Evolutionary conservation across 2,329 filamentous ascomycete species (phyloP).

Genomic region (Colletotrichum tanaceti): DNA sequence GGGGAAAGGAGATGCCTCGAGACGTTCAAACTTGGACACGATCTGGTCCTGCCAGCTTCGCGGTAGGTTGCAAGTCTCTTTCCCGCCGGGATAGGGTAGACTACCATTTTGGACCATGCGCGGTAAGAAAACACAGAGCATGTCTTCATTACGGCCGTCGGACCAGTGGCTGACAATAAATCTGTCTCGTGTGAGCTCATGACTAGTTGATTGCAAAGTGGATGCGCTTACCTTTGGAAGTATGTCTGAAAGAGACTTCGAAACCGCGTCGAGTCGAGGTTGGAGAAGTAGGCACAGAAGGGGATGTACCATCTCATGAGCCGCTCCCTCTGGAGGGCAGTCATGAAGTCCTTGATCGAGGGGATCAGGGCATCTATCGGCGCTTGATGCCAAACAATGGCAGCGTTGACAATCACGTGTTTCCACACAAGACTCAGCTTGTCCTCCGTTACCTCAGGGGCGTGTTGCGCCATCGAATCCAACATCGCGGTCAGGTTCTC

Average conservation of each 20-base stretch:
- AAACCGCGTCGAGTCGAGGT: conserved; percentile 80
- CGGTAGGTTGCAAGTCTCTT: conserved; percentile 67
- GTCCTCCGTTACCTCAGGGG: conserved; percentile 50
- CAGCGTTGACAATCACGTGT: conserved; percentile 65
- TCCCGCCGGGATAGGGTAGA: conserved; percentile 64
- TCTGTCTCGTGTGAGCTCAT: conserved; percentile 55
- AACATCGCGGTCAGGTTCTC: conserved; percentile 66
- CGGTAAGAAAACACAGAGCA: conserved; percentile 76
- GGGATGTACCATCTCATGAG: conserved; percentile 81
- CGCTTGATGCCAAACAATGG: conserved; percentile 79
- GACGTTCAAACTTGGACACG: conserved; percentile 73
- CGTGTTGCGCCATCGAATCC: conserved; percentile 56
- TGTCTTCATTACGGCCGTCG: conserved; percentile 71
- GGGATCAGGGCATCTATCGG: conserved; percentile 84
- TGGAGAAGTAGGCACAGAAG: conserved; percentile 85
- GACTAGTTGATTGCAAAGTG: not conserved
- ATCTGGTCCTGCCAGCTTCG: conserved; percentile 81
- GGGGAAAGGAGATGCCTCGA: conserved; percentile 73
- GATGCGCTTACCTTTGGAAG: conserved; percentile 76
- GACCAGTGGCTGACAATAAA: conserved; percentile 83
- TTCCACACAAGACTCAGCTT: conserved; percentile 65
- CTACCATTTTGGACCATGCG: conserved; percentile 68
- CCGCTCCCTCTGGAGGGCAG: conserved; percentile 71
- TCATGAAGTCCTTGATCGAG: conserved; percentile 73
- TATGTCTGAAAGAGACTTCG: conserved; percentile 80